Percentiles rank a stretch among this genome's conserved stretches.
Conservation (phyloP, 345 rosid species). For the Pistacia vera region DNA sequence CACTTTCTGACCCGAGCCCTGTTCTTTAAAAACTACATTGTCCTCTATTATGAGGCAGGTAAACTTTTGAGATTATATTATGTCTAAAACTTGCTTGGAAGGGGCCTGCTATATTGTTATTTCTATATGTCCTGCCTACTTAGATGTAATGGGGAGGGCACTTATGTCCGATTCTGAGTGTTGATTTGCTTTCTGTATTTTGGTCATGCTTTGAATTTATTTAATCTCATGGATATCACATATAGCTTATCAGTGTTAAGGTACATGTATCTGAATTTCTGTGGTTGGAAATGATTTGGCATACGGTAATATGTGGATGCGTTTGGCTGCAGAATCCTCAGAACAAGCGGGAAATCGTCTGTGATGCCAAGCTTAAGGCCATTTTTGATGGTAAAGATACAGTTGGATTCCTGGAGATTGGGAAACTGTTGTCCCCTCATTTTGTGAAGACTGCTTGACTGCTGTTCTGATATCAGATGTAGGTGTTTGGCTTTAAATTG, state of each 20-base stretch:
- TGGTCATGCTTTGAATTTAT: not conserved
- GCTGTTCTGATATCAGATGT: not conserved
- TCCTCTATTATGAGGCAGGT: not conserved
- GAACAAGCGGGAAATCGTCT: slow-evolving; percentile 67
- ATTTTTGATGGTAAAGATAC: slow-evolving; percentile 68
- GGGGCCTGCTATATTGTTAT: not conserved
- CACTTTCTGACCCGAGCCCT: not conserved
- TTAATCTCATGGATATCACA: not conserved
- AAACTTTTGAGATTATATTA: not conserved
- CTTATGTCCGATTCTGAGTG: not conserved
- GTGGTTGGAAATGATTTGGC: not conserved
- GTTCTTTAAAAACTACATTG: not conserved
- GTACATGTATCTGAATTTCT: not conserved
- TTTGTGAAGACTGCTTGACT: slow-evolving; percentile 52
- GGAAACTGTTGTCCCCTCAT: slow-evolving; percentile 64
- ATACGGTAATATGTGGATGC: not conserved
- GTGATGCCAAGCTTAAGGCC: slow-evolving; percentile 78
- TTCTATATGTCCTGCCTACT: not conserved
- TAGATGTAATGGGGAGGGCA: not conserved
- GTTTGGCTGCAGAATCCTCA: slow-evolving; percentile 63
- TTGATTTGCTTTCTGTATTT: not conserved
- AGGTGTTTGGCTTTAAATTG: slow-evolving; percentile 1
- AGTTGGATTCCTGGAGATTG: slow-evolving; percentile 75
- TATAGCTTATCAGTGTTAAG: not conserved
- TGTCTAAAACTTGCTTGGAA: not conserved